Evolutionary conservation across 2,329 filamentous ascomycete genomes (phyloP).

Genomic region (Xylaria sp.): DNA sequence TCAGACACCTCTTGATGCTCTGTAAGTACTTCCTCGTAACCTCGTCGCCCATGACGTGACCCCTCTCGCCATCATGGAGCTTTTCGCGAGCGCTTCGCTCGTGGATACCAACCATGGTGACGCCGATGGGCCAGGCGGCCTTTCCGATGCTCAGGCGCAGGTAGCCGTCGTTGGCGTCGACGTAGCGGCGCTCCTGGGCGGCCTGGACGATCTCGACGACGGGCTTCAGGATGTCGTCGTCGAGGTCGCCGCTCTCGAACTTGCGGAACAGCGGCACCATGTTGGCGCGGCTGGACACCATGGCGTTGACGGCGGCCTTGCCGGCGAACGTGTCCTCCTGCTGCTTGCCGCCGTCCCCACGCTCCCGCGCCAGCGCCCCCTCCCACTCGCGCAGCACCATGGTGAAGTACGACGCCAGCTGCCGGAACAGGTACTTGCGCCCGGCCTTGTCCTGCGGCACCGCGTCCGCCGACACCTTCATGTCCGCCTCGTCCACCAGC

Average conservation of each 20-base stretch:
- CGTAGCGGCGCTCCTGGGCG: constrained; percentile 88
- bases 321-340: constrained; percentile 69
- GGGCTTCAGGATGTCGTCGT: constrained; percentile 78
- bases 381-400: constrained; percentile 94
- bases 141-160: constrained; percentile 91
- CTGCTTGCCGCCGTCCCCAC: constrained; percentile 39
- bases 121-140: constrained; percentile 97
- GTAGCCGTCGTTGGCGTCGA: constrained; percentile 96
- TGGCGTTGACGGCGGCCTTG: constrained; percentile 80
- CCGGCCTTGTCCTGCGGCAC: constrained; percentile 66
- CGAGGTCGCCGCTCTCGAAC: constrained; percentile 80
- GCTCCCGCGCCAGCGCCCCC: constrained; percentile 71
- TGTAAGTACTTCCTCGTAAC: constrained; percentile 94
- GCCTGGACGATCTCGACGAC: constrained; percentile 91
- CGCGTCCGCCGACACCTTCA: constrained; percentile 76
- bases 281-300: constrained; percentile 86
- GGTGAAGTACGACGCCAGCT: constrained; percentile 93
- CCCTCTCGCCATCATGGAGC: constrained; percentile 83
- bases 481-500: constrained; percentile 82
- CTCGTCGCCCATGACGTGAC: constrained; percentile 97
- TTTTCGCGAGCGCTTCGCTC: constrained; percentile 95
- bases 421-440: constrained; percentile 76
- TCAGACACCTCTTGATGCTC: constrained; percentile 95
- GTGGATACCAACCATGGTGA: constrained; percentile 99
- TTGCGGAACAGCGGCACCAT: constrained; percentile 89